A percentile compares a stretch with the other conserved stretches of the same genome.
phyloP scores from a whole-genome alignment of 2,329 filamentous ascomycete species.

The Monilinia laxa region DNA sequence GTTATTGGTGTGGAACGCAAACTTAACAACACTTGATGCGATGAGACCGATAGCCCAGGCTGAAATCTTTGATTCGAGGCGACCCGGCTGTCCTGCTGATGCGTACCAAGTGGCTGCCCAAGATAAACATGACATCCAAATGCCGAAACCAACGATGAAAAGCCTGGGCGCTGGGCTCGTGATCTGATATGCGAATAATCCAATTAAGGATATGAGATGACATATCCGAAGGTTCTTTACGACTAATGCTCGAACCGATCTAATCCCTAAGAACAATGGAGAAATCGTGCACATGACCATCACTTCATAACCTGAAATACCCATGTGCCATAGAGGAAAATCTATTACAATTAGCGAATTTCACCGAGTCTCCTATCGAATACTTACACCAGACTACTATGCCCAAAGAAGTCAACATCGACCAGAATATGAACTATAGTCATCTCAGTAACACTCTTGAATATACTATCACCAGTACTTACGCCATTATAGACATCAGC shows the following conservation, averaged over 20 bases:
- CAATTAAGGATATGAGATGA: constrained; percentile 75
- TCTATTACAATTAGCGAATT: constrained; percentile 50
- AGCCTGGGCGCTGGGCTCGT: constrained; percentile 72
- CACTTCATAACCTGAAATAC: constrained; percentile 92
- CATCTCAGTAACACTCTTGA: constrained; percentile 19
- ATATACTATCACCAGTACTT: constrained; percentile 41
- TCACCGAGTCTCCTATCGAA: constrained; percentile 1
- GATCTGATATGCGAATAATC: constrained; percentile 77
- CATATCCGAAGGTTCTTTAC: constrained; percentile 67
- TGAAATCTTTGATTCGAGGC: constrained; percentile 78
- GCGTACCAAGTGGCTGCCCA: constrained; percentile 82
- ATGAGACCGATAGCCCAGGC: constrained; percentile 81
- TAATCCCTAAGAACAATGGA: constrained; percentile 74
- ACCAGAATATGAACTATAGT: constrained; percentile 87
- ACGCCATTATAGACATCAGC: constrained; percentile 92
- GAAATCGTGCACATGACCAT: constrained; percentile 82
- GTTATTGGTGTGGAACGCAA: constrained; percentile 91
- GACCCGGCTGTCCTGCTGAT: constrained; percentile 69
- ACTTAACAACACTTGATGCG: constrained; percentile 84
- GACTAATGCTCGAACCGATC: constrained; percentile 65
- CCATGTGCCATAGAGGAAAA: constrained; percentile 99
- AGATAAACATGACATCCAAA: constrained; percentile 75
- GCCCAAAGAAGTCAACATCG: constrained; percentile 84
- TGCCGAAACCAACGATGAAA: constrained; percentile 76
- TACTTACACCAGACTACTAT: constrained; percentile 88